These are phyloP conservation scores for Agrocybe chaxingu DNA, from an alignment of 768 basidiomycete genomes.

Conservation along the genomic window DNA sequence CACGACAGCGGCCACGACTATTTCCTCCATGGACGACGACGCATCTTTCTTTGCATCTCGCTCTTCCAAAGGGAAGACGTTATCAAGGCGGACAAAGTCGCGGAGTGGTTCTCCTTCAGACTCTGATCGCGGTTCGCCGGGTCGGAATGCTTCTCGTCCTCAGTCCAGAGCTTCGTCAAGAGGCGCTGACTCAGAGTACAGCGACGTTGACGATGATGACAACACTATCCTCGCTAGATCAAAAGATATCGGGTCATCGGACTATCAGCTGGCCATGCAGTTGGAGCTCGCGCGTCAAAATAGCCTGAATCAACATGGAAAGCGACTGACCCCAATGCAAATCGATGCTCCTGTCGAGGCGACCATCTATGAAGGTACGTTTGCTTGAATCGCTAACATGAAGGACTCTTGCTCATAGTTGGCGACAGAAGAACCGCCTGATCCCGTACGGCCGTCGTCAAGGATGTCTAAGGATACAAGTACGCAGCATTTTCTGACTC, in stretches of 20 bases:
- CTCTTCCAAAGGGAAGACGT: constrained; percentile 48
- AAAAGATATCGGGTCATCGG: constrained; percentile 57
- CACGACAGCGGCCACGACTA: constrained; percentile 63
- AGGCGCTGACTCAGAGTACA: constrained; percentile 36
- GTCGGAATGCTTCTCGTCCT: constrained; percentile 31
- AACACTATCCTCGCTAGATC: constrained; percentile 31
- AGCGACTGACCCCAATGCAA: constrained; percentile 32
- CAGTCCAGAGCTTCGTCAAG: constrained; percentile 30
- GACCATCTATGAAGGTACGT: constrained; percentile 77
- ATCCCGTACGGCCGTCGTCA: constrained; percentile 51
- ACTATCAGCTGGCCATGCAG: constrained; percentile 72
- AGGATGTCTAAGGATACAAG: constrained; percentile 43
- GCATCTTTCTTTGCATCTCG: constrained; percentile 40
- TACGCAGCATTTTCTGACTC: constrained; percentile 43
- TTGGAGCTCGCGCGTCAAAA: constrained; percentile 83
- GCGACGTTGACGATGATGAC: constrained; percentile 46
- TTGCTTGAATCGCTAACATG: constrained; percentile 5
- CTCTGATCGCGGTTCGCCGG: constrained; percentile 46
- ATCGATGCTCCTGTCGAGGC: constrained; percentile 52
- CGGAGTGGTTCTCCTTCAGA: constrained; percentile 39
- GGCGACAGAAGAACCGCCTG: constrained; percentile 56
- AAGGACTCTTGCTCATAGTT: constrained; percentile 8
- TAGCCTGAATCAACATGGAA: constrained; percentile 70
- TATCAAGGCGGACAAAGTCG: constrained; percentile 39
- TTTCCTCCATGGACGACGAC: constrained; percentile 62